These are phyloP conservation scores for Vitis rupestris DNA, from an alignment of 164 flowering plant genomes.

Conservation along the genomic window DNA sequence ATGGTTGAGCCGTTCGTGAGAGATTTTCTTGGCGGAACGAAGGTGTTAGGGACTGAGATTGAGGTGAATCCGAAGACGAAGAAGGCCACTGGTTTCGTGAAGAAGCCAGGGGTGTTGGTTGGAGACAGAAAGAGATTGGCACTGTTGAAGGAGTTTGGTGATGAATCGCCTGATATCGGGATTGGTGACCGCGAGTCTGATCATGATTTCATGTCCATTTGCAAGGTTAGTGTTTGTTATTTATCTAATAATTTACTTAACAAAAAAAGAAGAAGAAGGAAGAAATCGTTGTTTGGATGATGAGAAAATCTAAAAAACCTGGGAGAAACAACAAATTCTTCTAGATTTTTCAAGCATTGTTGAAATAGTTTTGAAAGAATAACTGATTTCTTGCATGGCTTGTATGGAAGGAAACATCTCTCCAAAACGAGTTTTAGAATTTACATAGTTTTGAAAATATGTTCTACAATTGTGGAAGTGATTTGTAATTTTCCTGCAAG, in stretches of 20 bases:
- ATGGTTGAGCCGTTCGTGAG: conserved; percentile 90
- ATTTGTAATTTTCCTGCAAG: too few species aligned
- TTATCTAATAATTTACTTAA: not conserved
- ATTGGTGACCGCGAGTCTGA: conserved; percentile 82
- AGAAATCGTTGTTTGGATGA: too few species aligned
- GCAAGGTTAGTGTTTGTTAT: conserved; percentile 57
- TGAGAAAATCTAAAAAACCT: too few species aligned
- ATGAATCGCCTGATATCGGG: conserved; percentile 69
- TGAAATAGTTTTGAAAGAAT: not conserved
- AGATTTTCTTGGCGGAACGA: conserved; percentile 78
- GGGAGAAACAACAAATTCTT: too few species aligned
- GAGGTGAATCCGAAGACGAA: conserved; percentile 79
- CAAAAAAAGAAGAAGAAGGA: too few species aligned
- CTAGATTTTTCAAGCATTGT: not conserved
- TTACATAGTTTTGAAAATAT: too few species aligned
- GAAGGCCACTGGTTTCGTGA: conserved; percentile 82
- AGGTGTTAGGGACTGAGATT: conserved; percentile 90
- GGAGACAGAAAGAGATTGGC: conserved; percentile 57
- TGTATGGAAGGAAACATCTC: too few species aligned
- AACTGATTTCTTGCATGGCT: too few species aligned
- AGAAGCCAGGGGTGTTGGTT: conserved; percentile 72
- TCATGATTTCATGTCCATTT: conserved; percentile 80
- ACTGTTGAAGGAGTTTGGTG: conserved; percentile 69
- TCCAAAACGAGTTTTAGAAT: too few species aligned
- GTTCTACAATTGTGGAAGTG: too few species aligned